A percentile compares a stretch with the other conserved stretches of the same genome.
Conservation (phyloP, 2,329 filamentous ascomycete species). For the Incumbomyces lentus region DNA sequence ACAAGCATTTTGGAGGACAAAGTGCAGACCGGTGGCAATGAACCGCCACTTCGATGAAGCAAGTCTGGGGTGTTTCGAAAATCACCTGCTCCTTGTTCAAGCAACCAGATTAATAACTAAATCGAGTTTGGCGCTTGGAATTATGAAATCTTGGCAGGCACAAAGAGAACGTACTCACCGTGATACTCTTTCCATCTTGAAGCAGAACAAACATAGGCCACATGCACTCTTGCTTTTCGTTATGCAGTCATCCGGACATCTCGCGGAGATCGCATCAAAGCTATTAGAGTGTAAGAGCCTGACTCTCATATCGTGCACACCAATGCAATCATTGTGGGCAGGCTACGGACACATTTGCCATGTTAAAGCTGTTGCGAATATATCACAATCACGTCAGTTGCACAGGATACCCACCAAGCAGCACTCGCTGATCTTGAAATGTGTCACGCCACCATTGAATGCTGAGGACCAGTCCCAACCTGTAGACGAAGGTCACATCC, state of each 20-base stretch:
- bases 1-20: not conserved
- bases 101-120: too few relatives aligned
- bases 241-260: not conserved
- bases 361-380: slow-evolving; percentile 35
- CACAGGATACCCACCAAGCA: not conserved
- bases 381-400: slow-evolving; percentile 7
- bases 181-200: too few relatives aligned
- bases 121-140: too few relatives aligned
- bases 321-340: slow-evolving; percentile 37
- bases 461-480: slow-evolving; percentile 3
- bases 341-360: slow-evolving; percentile 47
- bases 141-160: too few relatives aligned
- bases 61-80: too few relatives aligned
- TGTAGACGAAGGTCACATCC: slow-evolving; percentile 51
- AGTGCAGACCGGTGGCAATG: too few relatives aligned
- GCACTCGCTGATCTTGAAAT: slow-evolving; percentile 44
- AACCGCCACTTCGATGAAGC: too few relatives aligned
- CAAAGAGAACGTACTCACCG: too few relatives aligned
- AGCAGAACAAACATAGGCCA: too few relatives aligned
- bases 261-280: not conserved
- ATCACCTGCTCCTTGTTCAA: too few relatives aligned
- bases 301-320: slow-evolving; percentile 22
- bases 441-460: slow-evolving; percentile 45
- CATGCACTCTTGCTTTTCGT: too few relatives aligned
- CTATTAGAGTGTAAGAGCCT: slow-evolving; percentile 9